A percentile compares a stretch with the other conserved stretches of the same genome.
These are phyloP conservation scores for Xylaria longipes DNA, from an alignment of 495 filamentous ascomycete genomes.

Conservation along the genomic window DNA sequence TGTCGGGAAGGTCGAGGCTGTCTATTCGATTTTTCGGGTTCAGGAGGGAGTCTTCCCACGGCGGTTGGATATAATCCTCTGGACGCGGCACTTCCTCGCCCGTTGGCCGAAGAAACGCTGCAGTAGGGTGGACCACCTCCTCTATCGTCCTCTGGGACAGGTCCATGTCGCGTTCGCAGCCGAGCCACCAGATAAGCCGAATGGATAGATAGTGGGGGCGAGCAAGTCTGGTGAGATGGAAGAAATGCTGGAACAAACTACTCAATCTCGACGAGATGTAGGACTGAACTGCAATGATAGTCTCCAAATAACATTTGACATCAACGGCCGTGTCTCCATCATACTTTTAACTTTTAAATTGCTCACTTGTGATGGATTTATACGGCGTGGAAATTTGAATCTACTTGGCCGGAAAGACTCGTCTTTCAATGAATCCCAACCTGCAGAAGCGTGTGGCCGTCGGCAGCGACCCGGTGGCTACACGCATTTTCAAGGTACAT, in stretches of 20 bases:
- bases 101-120: slow-evolving; percentile 44
- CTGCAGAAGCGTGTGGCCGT: slow-evolving; percentile 26
- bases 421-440: slow-evolving; percentile 8
- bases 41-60: slow-evolving; percentile 50
- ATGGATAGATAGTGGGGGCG: slow-evolving; percentile 16
- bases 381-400: neutral
- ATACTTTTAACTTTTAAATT: neutral
- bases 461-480: slow-evolving; percentile 21
- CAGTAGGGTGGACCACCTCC: slow-evolving; percentile 57
- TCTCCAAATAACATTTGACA: neutral
- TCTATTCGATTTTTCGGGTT: slow-evolving; percentile 61
- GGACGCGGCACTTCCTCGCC: slow-evolving; percentile 3
- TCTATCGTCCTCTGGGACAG: slow-evolving; percentile 50
- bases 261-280: slow-evolving; percentile 6
- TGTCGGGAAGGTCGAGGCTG: slow-evolving; percentile 48
- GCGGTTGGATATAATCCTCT: slow-evolving; percentile 7
- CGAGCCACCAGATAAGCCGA: slow-evolving; percentile 20
- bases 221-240: neutral
- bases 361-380: neutral
- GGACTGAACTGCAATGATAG: neutral
- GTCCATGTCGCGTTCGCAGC: slow-evolving; percentile 44
- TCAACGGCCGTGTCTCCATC: neutral
- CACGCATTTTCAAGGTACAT: slow-evolving; percentile 24
- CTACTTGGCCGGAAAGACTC: slow-evolving; percentile 12
- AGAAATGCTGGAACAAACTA: slow-evolving; percentile 12